Base-by-base conservation (phyloP, 2,329 filamentous ascomycete species). In the Diaporthe helianthi region DNA sequence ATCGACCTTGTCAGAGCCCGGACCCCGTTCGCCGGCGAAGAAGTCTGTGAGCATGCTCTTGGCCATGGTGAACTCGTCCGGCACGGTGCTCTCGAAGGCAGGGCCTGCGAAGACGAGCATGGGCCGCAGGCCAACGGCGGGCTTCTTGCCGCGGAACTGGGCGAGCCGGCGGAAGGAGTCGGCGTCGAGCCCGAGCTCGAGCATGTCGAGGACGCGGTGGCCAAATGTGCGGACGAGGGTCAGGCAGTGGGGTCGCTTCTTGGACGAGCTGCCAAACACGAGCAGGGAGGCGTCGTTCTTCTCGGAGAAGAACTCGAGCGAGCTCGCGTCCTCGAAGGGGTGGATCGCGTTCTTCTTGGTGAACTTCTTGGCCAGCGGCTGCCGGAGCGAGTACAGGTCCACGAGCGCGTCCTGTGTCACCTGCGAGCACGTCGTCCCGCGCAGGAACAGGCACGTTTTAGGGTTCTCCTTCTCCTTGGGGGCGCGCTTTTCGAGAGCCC, bases 311-410 rank as follows among this genome's bases (percentile, higher is more conserved):
- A 99, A 99, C 82, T 98, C 93, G 74, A 98, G 87, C 65, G 92
- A 95, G 33, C 91, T 85, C 73, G 92, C 84, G 79, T 97, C 94
- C 80, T 98, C 95, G 80, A 99, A 99, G 2, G 96, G 96, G 80
- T 96, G 94, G 76, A 97, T 92, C 74, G 90, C 86, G 81, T 99
- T 99, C 85, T 98, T 98, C 87, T 98, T 99, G 81, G 90, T 93
- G 84, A 99, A 97, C 74, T 94, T 94, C 80, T 97, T 91, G 73
- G 91, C 90, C 71, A 95, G 86, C 2, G 94, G 94, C 76, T 92
- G 90, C 76, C 95, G 94, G 77, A 99, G 85, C 60, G 93, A 88
- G 81, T 93, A 89, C 68, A 99, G 87, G 76, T 98, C 96, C 74
- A 89, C 91, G 72, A 98, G 85, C 69, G 93, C 93, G 75, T 95